Percentiles rank a stretch among this genome's conserved stretches.
phyloP scores from a whole-genome alignment of 495 filamentous ascomycete genomes.

The Hypoxylon lenormandii region DNA sequence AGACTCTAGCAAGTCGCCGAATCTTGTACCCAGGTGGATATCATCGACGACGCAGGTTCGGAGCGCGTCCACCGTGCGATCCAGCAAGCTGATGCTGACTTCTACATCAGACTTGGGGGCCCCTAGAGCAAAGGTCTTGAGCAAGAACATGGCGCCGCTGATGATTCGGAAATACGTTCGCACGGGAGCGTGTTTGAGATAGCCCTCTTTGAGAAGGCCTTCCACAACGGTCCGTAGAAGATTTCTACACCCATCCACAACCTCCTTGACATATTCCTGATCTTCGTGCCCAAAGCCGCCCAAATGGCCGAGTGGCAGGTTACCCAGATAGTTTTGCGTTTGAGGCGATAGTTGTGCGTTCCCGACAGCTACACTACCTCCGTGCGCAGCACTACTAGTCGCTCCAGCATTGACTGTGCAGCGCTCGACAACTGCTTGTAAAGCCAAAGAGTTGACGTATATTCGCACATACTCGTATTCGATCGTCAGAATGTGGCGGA shows the following conservation, averaged over 20 bases:
- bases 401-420: conserved; percentile 79
- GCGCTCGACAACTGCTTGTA: conserved; percentile 94
- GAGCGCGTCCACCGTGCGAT: conserved; percentile 80
- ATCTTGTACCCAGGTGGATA: conserved; percentile 92
- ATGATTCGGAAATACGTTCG: conserved; percentile 95
- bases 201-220: conserved; percentile 80
- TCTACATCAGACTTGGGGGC: conserved; percentile 89
- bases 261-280: conserved; percentile 85
- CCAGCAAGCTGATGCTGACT: conserved; percentile 81
- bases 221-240: conserved; percentile 86
- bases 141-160: conserved; percentile 92
- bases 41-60: conserved; percentile 91
- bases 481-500: conserved; percentile 85
- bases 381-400: conserved; percentile 51
- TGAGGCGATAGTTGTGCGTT: conserved; percentile 67
- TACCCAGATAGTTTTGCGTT: conserved; percentile 68
- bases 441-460: conserved; percentile 90
- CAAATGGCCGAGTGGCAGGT: conserved; percentile 66
- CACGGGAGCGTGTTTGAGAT: conserved; percentile 90
- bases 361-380: conserved; percentile 45
- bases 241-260: conserved; percentile 86
- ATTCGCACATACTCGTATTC: conserved; percentile 90
- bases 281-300: conserved; percentile 70
- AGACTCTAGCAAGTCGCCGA: conserved; percentile 89
- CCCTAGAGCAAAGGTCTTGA: conserved; percentile 92